phyloP scores from a whole-genome alignment of 495 filamentous ascomycete genomes.

The Aspergillus ostianus region DNA sequence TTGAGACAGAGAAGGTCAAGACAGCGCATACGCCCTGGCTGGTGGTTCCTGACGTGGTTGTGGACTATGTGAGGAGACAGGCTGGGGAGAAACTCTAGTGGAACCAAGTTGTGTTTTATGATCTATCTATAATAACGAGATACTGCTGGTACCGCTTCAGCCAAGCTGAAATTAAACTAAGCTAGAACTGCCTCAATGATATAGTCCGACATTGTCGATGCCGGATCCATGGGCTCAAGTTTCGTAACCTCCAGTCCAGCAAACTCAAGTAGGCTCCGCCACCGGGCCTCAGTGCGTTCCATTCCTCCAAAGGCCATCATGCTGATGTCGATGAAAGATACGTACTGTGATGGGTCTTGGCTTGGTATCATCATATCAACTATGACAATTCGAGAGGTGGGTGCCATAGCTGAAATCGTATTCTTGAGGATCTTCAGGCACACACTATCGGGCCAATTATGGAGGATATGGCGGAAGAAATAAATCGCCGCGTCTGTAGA shows the following conservation, averaged over 20 bases:
- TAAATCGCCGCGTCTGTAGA: slow-evolving; percentile 32
- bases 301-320: slow-evolving; percentile 6
- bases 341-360: background rate
- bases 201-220: background rate
- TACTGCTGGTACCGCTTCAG: no score
- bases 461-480: slow-evolving; percentile 44
- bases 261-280: background rate
- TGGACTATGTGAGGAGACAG: slow-evolving; percentile 23
- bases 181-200: background rate
- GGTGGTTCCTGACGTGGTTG: slow-evolving; percentile 24
- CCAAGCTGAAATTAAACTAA: background rate
- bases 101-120: background rate
- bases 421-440: slow-evolving; percentile 31
- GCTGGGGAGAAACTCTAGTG: slow-evolving; percentile 5
- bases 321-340: background rate
- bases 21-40: slow-evolving; percentile 45
- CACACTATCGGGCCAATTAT: slow-evolving; percentile 43
- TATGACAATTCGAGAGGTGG: background rate
- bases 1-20: slow-evolving; percentile 43
- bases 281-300: background rate
- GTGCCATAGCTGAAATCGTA: slow-evolving; percentile 9
- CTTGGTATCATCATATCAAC: background rate
- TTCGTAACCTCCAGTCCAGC: background rate
- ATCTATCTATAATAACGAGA: no score
- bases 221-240: background rate